A percentile compares a stretch with the other conserved stretches of the same genome.
phyloP scores from a whole-genome alignment of 768 basidiomycete species.

The Phanerochaete carnosa region DNA sequence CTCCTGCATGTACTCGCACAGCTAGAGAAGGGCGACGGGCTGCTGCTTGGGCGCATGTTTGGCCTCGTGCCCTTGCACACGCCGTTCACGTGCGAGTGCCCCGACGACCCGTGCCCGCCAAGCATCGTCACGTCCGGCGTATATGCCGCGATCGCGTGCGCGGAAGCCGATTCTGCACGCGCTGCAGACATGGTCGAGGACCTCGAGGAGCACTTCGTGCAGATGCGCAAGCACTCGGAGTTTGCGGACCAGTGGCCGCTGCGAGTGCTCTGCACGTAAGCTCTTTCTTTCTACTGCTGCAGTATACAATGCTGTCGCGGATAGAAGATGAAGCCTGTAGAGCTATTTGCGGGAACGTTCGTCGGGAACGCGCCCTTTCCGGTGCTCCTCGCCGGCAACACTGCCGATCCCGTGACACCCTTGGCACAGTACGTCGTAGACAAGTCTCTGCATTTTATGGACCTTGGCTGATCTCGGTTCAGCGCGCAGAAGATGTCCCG shows the following conservation, averaged over 20 bases:
- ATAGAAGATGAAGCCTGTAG: not conserved
- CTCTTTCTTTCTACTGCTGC: not conserved
- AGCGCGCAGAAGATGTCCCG: constrained; percentile 7
- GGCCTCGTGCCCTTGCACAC: not conserved
- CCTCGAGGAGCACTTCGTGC: constrained; percentile 4
- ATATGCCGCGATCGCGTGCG: not conserved
- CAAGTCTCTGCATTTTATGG: not conserved
- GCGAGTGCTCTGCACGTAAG: not conserved
- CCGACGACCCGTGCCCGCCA: not conserved
- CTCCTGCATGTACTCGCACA: not conserved
- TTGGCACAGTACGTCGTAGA: constrained; percentile 7
- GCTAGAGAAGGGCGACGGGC: constrained; percentile 3
- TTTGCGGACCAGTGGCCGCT: constrained; percentile 12
- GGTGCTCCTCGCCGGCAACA: constrained; percentile 24
- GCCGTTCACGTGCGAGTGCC: constrained; percentile 4
- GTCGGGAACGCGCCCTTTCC: constrained; percentile 23
- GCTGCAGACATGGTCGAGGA: constrained; percentile 4
- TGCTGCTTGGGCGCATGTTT: not conserved
- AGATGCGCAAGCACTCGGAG: constrained; percentile 7
- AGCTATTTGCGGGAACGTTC: constrained; percentile 1
- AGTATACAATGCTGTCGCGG: not conserved
- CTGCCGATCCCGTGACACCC: constrained; percentile 17
- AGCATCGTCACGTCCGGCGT: not conserved
- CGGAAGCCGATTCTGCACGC: not conserved
- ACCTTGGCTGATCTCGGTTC: not conserved